phyloP scores from a whole-genome alignment of 441 rosid species.

The Arabidopsis lyrata region DNA sequence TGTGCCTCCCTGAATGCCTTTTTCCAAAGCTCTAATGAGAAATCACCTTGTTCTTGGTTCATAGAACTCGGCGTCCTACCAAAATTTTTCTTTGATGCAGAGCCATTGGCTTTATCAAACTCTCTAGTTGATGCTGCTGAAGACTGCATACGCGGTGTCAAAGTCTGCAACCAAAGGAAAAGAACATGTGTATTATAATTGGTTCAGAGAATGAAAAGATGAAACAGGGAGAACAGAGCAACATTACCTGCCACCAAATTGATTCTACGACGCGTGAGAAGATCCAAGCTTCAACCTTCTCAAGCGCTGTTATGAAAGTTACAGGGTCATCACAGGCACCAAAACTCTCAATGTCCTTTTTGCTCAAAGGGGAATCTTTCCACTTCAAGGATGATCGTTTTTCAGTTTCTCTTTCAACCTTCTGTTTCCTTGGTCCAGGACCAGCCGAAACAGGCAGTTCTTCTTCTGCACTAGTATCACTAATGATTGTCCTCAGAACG shows the following conservation, averaged over 20 bases:
- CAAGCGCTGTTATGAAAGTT: constrained; percentile 68
- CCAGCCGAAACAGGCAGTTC: constrained; percentile 52
- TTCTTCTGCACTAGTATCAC: constrained; percentile 52
- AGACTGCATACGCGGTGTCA: constrained; percentile 94
- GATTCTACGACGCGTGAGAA: constrained; percentile 93
- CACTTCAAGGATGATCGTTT: constrained; percentile 62
- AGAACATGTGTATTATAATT: background rate
- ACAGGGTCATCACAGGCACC: constrained; percentile 69
- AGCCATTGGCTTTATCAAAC: constrained; percentile 47
- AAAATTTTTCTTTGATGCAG: constrained; percentile 56
- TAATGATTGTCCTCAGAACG: constrained; percentile 72
- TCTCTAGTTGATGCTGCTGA: constrained; percentile 55
- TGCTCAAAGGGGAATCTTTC: constrained; percentile 58
- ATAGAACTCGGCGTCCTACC: constrained; percentile 52
- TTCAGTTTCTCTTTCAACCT: constrained; percentile 47
- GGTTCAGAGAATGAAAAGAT: constrained; percentile 2
- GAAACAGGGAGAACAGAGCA: constrained; percentile 18
- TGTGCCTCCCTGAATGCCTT: constrained; percentile 91
- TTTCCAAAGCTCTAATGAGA: constrained; percentile 93
- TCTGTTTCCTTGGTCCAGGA: constrained; percentile 46
- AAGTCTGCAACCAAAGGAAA: constrained; percentile 62
- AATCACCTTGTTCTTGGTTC: constrained; percentile 70
- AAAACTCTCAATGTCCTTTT: constrained; percentile 49
- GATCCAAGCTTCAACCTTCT: constrained; percentile 94
- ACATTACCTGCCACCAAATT: constrained; percentile 97